These are phyloP conservation scores for Populus alba DNA, from an alignment of 345 rosid species.

Conservation along the genomic window DNA sequence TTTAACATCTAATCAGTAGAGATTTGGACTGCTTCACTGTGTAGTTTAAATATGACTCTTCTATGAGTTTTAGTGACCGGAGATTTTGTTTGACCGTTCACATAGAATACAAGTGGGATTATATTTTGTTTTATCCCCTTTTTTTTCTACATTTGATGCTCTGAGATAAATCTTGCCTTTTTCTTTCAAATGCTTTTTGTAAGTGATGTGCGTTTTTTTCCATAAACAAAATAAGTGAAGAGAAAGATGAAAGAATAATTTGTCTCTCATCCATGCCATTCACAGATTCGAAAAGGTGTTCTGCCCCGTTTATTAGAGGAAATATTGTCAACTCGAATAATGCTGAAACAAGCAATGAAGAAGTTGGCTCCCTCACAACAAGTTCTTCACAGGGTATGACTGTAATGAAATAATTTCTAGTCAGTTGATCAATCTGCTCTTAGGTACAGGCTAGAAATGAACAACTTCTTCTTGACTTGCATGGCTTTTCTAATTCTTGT, in stretches of 20 bases:
- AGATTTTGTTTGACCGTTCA: too few relatives aligned
- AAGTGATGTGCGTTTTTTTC: conserved; percentile 1
- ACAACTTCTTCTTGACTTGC: background rate
- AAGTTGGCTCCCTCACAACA: conserved; percentile 71
- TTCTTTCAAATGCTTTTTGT: background rate
- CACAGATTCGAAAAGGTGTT: conserved; percentile 72
- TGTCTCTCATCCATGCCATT: background rate
- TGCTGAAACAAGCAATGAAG: conserved; percentile 91
- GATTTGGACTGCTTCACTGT: too few relatives aligned
- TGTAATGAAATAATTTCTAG: background rate
- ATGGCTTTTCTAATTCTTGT: background rate
- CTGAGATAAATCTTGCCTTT: background rate
- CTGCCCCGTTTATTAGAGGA: conserved; percentile 87
- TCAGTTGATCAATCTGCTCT: conserved; percentile 4
- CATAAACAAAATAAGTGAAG: background rate
- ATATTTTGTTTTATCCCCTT: too few relatives aligned
- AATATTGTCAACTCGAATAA: conserved; percentile 88
- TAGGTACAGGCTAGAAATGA: background rate
- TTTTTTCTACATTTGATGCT: too few relatives aligned
- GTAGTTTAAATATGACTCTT: too few relatives aligned
- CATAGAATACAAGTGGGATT: too few relatives aligned
- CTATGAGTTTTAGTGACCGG: too few relatives aligned
- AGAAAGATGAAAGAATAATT: background rate
- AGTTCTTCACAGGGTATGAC: conserved; percentile 80
- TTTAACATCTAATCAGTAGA: too few relatives aligned